These are phyloP conservation scores for Gnetum montanum DNA, from an alignment of 75 land plant species.

Conservation along the genomic window DNA sequence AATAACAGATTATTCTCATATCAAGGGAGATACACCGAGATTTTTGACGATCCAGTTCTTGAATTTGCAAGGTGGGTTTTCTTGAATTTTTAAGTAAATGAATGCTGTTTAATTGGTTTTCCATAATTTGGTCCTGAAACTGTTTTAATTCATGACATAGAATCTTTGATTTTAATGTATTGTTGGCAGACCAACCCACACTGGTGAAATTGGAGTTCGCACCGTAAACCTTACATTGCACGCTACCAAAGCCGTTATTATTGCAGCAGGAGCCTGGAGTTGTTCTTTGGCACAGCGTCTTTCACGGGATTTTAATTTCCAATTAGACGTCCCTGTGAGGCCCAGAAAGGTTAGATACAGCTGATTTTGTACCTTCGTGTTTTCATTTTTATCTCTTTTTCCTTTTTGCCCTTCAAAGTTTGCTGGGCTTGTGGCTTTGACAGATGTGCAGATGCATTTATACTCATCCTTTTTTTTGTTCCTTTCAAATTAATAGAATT, in stretches of 20 bases:
- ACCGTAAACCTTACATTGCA: slow-evolving; percentile 47
- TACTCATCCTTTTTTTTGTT: too few species aligned
- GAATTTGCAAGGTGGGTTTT: slow-evolving; percentile 45
- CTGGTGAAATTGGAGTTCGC: slow-evolving; percentile 50
- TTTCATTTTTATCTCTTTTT: background rate
- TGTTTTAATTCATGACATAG: background rate
- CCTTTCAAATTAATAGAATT: too few species aligned
- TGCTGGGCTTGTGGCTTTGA: too few species aligned
- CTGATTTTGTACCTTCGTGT: slow-evolving; percentile 1
- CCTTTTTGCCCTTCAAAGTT: too few species aligned
- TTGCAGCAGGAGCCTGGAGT: slow-evolving; percentile 97
- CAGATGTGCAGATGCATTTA: too few species aligned
- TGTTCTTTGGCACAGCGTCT: slow-evolving; percentile 44
- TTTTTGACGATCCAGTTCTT: slow-evolving; percentile 55
- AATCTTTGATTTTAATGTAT: background rate
- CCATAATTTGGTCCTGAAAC: background rate
- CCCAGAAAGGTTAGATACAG: slow-evolving; percentile 71
- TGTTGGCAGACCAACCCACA: slow-evolving; percentile 24
- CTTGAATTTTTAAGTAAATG: background rate
- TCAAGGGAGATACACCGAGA: slow-evolving; percentile 74
- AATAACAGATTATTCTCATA: slow-evolving; percentile 46
- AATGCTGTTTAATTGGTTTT: too few species aligned
- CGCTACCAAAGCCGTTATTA: slow-evolving; percentile 48
- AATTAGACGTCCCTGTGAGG: slow-evolving; percentile 47
- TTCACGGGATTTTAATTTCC: slow-evolving; percentile 17